phyloP scores from a whole-genome alignment of 257 asterid genomes.

The Leonotis leonurus region DNA sequence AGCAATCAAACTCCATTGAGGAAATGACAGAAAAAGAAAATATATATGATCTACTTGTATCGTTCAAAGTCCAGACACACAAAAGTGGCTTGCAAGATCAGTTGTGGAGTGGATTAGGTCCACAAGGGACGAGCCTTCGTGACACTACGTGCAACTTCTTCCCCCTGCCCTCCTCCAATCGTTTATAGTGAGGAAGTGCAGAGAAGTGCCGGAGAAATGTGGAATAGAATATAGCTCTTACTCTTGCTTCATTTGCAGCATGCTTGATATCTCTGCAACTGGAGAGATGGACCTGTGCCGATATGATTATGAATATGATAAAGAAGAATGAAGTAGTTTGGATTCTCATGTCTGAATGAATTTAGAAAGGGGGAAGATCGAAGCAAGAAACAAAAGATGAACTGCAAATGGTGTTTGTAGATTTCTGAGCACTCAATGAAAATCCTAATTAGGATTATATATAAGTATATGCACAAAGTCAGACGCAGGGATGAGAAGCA shows the following conservation, averaged over 20 bases:
- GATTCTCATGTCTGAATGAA: no score
- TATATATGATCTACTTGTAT: no score
- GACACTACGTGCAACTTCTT: slow-evolving; percentile 14
- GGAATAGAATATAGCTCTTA: slow-evolving; percentile 13
- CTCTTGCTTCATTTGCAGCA: neutral
- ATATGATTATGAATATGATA: slow-evolving; percentile 1
- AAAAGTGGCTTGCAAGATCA: no score
- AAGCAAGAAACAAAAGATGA: no score
- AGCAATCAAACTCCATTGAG: no score
- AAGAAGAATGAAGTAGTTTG: neutral
- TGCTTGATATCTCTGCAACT: slow-evolving; percentile 8
- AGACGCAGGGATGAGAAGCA: slow-evolving; percentile 1
- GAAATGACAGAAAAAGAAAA: no score
- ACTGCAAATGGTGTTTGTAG: no score
- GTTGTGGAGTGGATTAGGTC: slow-evolving; percentile 24
- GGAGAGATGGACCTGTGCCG: neutral
- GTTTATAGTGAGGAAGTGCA: slow-evolving; percentile 2
- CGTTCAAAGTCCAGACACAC: no score
- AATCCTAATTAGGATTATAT: no score
- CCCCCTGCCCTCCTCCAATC: neutral
- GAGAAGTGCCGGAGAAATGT: slow-evolving; percentile 5
- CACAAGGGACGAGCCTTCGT: slow-evolving; percentile 18
- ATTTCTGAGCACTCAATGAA: no score
- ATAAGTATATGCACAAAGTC: slow-evolving; percentile 17
- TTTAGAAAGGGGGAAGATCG: no score